These are phyloP conservation scores for Lachancea sp. DNA, from an alignment of 805 yeast species.

Conservation along the genomic window DNA sequence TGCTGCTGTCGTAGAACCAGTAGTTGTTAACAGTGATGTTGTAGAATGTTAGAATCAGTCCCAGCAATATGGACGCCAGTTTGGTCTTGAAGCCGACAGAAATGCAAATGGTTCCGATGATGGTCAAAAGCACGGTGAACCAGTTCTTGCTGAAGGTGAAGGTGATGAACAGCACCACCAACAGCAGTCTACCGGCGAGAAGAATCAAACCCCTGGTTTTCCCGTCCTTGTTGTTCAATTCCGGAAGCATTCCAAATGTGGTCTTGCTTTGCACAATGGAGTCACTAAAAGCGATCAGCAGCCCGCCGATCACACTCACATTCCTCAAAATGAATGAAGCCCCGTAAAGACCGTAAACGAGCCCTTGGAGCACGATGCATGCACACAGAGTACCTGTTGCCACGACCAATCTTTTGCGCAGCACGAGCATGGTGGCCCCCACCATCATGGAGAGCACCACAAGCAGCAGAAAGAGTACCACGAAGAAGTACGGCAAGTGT, in stretches of 20 bases:
- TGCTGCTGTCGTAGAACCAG: conserved; percentile 68
- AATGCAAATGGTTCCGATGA: conserved; percentile 70
- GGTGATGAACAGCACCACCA: conserved; percentile 78
- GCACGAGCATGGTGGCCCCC: conserved; percentile 66
- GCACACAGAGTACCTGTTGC: conserved; percentile 65
- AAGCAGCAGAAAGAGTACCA: conserved; percentile 56
- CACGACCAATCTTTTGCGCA: conserved; percentile 58
- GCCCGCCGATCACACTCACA: conserved; percentile 86
- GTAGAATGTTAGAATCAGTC: conserved; percentile 64
- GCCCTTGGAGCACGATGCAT: conserved; percentile 76
- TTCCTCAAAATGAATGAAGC: conserved; percentile 84
- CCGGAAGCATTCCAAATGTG: conserved; percentile 41
- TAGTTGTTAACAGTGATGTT: conserved; percentile 78
- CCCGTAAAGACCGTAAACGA: conserved; percentile 79
- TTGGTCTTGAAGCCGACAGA: conserved; percentile 91
- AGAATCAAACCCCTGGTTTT: conserved; percentile 66
- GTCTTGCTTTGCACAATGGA: conserved; percentile 70
- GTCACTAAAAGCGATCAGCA: conserved; percentile 80
- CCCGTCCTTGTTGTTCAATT: conserved; percentile 56
- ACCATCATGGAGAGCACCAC: conserved; percentile 65
- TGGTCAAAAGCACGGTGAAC: conserved; percentile 57
- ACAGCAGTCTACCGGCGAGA: conserved; percentile 80
- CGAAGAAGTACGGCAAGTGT: conserved; percentile 70
- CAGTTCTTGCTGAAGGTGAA: conserved; percentile 73
- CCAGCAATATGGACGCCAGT: conserved; percentile 67